Evolutionary conservation across 768 basidiomycete genomes (phyloP), one percentile per base, ranked within the genome.

Genomic region (Lyophyllum decastes): DNA sequence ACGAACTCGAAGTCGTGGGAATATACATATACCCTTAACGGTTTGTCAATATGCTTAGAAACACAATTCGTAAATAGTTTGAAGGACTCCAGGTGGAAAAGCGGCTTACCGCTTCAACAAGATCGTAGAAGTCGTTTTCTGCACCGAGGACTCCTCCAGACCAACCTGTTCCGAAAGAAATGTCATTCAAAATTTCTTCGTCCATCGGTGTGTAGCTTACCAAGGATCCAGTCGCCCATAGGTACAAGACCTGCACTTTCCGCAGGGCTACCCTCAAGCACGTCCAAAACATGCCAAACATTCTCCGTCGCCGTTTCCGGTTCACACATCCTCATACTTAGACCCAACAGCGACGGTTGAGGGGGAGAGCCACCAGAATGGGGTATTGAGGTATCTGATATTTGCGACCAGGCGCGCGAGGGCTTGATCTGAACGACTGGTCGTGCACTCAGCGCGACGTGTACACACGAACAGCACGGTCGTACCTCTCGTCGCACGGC

Each of bases 221-320:
- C 78, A 56, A 80, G 63, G 54, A 81, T 78, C 78, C 76, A 78
- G 66, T 81, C 83, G 40, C 83, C 87, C 77, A 92, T 95, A 0
- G 96, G 96, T 19, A 99, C 97, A 11, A 98, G 84, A 2, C 95
- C 96, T 6, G 95, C 94, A 66, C 90, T 92, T 77, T 98, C 95
- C 9, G 96, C 97, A 6, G 97, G 97, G 61, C 90, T 92, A 21
- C 94, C 96, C 71, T 99, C 96, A 40, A 96, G 76, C 14, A 99
- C 94, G 68, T 99, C 97, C 46, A 99, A 79, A 40, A 99, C 94
- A 72, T 98, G 97, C 95, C 97, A 99, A 5, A 99, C 95, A 61
- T 90, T 93, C 67, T 98, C 94, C 19, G 92, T 77, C 16, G 96
- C 90, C 50, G 84, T 80, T 64, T 92, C 89, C 4, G 96, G 95